phyloP scores from a whole-genome alignment of 176 grass and related monocot genomes.

The Triticum dicoccoides region DNA sequence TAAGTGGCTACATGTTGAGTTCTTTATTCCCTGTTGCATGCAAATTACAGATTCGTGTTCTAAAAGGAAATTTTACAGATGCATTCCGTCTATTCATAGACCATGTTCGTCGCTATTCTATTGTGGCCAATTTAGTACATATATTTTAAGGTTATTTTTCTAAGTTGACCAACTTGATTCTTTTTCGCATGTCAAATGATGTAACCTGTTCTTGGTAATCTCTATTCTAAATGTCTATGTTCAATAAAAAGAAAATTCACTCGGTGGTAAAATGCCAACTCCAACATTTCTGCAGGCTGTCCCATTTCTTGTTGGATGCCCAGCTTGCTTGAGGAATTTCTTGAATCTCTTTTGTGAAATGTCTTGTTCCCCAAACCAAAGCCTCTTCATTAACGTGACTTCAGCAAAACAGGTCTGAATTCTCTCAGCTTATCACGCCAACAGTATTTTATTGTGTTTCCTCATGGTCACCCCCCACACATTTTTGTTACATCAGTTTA shows the following conservation, averaged over 20 bases:
- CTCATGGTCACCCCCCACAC: background rate
- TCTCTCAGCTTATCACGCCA: conserved; percentile 19
- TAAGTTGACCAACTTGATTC: conserved; percentile 14
- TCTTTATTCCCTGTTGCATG: background rate
- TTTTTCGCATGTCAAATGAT: conserved; percentile 22
- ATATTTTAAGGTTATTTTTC: background rate
- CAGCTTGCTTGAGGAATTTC: conserved; percentile 98
- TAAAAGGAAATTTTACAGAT: too few species aligned
- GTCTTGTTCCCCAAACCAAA: conserved; percentile 95
- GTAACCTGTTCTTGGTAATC: conserved; percentile 17
- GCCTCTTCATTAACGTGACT: conserved; percentile 96
- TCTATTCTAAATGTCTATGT: conserved; percentile 18
- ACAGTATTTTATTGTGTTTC: background rate
- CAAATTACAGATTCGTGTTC: background rate
- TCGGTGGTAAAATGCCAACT: conserved; percentile 9
- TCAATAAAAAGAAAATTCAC: background rate
- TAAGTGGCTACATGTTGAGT: background rate
- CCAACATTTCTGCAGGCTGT: conserved; percentile 62
- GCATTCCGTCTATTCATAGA: background rate
- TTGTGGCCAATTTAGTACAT: background rate
- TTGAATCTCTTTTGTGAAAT: conserved; percentile 93
- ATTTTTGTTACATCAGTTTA: conserved; percentile 16
- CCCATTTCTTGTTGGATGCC: conserved; percentile 99
- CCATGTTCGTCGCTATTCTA: conserved; percentile 19
- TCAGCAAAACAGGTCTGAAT: conserved; percentile 65